Conservation (phyloP, 2,329 filamentous ascomycete species). For the Apiospora arundinis region DNA sequence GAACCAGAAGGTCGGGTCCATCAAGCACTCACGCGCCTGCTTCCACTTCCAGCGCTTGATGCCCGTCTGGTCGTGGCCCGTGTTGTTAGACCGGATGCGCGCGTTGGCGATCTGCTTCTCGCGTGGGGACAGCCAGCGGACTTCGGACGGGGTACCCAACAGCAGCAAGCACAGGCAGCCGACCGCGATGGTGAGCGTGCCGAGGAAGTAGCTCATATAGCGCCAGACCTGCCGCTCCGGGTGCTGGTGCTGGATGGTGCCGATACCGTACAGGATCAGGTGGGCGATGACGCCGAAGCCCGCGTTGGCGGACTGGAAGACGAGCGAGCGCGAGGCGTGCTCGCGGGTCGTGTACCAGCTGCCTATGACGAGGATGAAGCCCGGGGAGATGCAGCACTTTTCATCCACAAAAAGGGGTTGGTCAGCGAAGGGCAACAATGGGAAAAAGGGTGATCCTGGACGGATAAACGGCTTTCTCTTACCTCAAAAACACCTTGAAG, state of each 20-base stretch:
- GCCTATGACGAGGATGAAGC: constrained; percentile 46
- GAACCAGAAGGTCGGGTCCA: constrained; percentile 46
- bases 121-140: constrained; percentile 43
- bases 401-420: neutral
- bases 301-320: constrained; percentile 46
- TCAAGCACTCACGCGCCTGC: constrained; percentile 43
- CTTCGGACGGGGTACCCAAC: constrained; percentile 46
- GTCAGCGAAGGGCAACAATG: too few species aligned
- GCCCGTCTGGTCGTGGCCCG: constrained; percentile 45
- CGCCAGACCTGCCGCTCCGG: constrained; percentile 44
- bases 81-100: constrained; percentile 45
- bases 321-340: constrained; percentile 43
- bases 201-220: constrained; percentile 47
- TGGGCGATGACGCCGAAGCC: constrained; percentile 45
- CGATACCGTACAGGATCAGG: constrained; percentile 46
- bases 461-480: neutral
- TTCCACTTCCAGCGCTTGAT: constrained; percentile 46
- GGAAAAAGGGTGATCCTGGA: too few species aligned
- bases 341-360: constrained; percentile 47
- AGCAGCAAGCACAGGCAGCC: constrained; percentile 43
- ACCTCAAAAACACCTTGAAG: constrained; percentile 46
- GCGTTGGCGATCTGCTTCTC: constrained; percentile 46
- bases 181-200: constrained; percentile 41
- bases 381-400: constrained; percentile 46
- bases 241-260: constrained; percentile 36